Base-by-base conservation (phyloP, 1,284 basidiomycete genomes). In the Ceratobasidium sp. region DNA sequence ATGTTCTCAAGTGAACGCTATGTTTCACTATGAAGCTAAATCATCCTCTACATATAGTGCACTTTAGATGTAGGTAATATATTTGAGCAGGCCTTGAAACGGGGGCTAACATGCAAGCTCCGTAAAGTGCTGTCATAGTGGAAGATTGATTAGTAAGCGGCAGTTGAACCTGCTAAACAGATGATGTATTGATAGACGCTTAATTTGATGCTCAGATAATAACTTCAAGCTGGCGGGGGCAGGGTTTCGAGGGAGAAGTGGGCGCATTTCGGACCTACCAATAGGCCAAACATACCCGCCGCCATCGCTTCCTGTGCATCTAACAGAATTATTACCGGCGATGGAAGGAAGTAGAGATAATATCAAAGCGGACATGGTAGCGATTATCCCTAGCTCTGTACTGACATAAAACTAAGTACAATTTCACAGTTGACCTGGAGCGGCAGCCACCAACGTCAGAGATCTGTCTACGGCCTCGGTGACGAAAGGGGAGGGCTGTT, bases 341-440 rank as follows among this genome's bases (percentile, higher is more conserved):
- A 12, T 28, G n/a, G 58, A 60, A 10, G 39, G 13, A 33, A 28
- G 58, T 10, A 28, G 58, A 26, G 58, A 60, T 40, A 60, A 60
- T 9, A 60, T 60, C 58, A 60, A 40, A 13, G 58, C 58, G 4
- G 58, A 60, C n/a, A 40, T 60, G 58, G 58, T 60, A 40, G 51
- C 20, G 51, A n/a, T 53, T 20, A 7, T 40, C 13, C 5, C 15
- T 15, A 28, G 39, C 5, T 20, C 28, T 10, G 13, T 33, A 33
- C n/a, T n/a, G 39, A 13, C 58, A 40, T 33, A 10, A 33, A 15
- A 33, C 28, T 40, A 13, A 33, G 58, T 33, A 33, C n/a, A 26
- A 33, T 40, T 33, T 33, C 58, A 5, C 28, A 60, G 58, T 40
- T 60, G 12, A 60, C 39, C n/a, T 60, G 58, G 58, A 33, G 26